Conservation (phyloP, 1,284 basidiomycete species). For the Sparassis latifolia region DNA sequence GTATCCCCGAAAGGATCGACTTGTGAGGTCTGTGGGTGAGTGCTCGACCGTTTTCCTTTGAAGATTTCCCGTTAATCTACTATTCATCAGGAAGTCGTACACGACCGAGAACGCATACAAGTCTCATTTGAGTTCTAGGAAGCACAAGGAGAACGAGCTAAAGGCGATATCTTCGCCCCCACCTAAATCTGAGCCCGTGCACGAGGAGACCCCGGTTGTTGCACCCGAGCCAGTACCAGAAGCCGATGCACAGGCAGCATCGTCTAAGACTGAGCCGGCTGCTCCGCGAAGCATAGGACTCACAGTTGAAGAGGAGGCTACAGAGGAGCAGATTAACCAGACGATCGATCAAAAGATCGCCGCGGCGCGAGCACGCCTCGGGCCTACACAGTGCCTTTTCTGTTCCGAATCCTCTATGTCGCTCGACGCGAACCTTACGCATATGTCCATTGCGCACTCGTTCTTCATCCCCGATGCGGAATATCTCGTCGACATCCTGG, state of each 20-base stretch:
- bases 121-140: slow-evolving; percentile 86
- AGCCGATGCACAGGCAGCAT: background rate
- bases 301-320: slow-evolving; percentile 36
- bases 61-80: slow-evolving; percentile 5
- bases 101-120: slow-evolving; percentile 86
- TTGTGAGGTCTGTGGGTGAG: slow-evolving; percentile 83
- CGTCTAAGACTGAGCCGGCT: background rate
- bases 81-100: slow-evolving; percentile 76
- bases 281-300: slow-evolving; percentile 18
- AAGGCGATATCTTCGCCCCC: slow-evolving; percentile 33
- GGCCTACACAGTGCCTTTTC: slow-evolving; percentile 79
- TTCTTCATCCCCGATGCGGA: slow-evolving; percentile 97
- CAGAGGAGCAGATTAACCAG: slow-evolving; percentile 46
- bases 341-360: slow-evolving; percentile 76
- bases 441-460: slow-evolving; percentile 87
- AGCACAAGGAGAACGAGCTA: slow-evolving; percentile 80
- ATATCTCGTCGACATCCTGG: slow-evolving; percentile 79
- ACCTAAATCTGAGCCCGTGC: slow-evolving; percentile 7
- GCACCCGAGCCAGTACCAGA: slow-evolving; percentile 1
- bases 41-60: slow-evolving; percentile 5
- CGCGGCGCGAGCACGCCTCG: slow-evolving; percentile 60
- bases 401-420: slow-evolving; percentile 54
- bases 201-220: slow-evolving; percentile 3
- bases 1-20: slow-evolving; percentile 56
- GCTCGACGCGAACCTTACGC: slow-evolving; percentile 67